Conservation (phyloP, 2,329 filamentous ascomycete species). For the Neocatenulostroma microsporum region DNA sequence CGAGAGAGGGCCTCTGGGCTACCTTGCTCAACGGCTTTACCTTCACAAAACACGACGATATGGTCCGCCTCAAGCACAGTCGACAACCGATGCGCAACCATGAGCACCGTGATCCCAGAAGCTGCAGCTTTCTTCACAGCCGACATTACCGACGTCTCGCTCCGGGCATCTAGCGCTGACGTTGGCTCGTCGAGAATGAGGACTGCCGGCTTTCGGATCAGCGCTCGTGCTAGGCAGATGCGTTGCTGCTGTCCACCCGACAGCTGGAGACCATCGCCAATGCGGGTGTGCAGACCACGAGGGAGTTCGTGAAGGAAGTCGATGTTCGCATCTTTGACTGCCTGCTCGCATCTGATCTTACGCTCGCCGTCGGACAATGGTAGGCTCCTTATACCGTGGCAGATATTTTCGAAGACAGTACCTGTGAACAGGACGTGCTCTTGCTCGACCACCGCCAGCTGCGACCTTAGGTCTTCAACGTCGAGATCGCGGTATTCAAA, state of each 20-base stretch:
- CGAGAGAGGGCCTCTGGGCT: too few species aligned
- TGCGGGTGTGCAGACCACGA: slow-evolving; percentile 37
- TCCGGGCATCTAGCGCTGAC: slow-evolving; percentile 37
- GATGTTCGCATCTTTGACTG: slow-evolving; percentile 32
- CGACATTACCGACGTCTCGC: slow-evolving; percentile 37
- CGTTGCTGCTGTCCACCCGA: slow-evolving; percentile 43
- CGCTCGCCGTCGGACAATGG: slow-evolving; percentile 18
- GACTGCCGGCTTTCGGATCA: slow-evolving; percentile 38
- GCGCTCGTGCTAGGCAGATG: slow-evolving; percentile 40
- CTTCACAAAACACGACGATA: slow-evolving; percentile 69
- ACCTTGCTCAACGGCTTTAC: slow-evolving; percentile 55
- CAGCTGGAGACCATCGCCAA: slow-evolving; percentile 37
- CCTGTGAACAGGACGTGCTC: slow-evolving; percentile 40
- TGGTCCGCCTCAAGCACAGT: slow-evolving; percentile 71
- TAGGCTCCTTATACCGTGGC: slow-evolving; percentile 28
- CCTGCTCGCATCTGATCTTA: slow-evolving; percentile 24
- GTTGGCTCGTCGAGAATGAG: slow-evolving; percentile 43
- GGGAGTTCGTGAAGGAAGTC: slow-evolving; percentile 41
- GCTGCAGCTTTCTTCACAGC: slow-evolving; percentile 36
- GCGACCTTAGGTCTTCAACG: slow-evolving; percentile 30
- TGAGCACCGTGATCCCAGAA: slow-evolving; percentile 53
- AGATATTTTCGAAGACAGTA: slow-evolving; percentile 39
- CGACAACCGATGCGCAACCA: slow-evolving; percentile 68
- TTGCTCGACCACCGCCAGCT: slow-evolving; percentile 40
- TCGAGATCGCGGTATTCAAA: slow-evolving; percentile 34